These are phyloP conservation scores for Trichothecium sympodiale DNA, from an alignment of 2,329 filamentous ascomycete genomes.

Conservation along the genomic window DNA sequence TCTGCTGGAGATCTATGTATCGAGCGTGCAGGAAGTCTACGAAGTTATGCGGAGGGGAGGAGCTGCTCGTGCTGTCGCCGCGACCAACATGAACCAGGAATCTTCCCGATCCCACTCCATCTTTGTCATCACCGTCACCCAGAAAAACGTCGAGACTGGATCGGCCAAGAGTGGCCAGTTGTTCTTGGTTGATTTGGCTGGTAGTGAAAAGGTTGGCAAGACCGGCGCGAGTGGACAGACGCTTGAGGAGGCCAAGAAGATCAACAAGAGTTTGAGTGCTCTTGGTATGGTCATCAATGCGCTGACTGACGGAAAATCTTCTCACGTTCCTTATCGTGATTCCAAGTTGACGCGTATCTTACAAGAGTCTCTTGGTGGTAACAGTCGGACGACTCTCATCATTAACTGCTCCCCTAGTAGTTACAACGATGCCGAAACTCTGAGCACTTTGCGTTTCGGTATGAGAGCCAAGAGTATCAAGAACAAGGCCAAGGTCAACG, in stretches of 20 bases:
- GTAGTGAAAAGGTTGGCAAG: constrained; percentile 97
- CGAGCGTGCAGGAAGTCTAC: constrained; percentile 89
- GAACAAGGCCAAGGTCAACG: constrained; percentile 99
- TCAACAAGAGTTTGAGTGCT: constrained; percentile 98
- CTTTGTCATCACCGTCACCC: constrained; percentile 90
- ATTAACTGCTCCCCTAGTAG: constrained; percentile 99
- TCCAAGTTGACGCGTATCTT: constrained; percentile 95
- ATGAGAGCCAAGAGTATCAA: constrained; percentile 97
- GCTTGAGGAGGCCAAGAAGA: constrained; percentile 97
- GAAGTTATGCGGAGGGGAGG: constrained; percentile 93
- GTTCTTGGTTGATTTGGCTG: constrained; percentile 94
- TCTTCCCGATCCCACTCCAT: constrained; percentile 98
- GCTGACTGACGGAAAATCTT: constrained; percentile 92
- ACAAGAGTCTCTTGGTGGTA: constrained; percentile 94
- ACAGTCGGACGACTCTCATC: constrained; percentile 94
- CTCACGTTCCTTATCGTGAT: constrained; percentile 91
- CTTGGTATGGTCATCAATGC: constrained; percentile 99
- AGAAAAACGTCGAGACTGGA: constrained; percentile 95
- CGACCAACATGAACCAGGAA: constrained; percentile 99
- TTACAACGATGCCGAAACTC: constrained; percentile 92
- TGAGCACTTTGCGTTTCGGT: constrained; percentile 87
- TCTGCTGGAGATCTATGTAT: constrained; percentile 87
- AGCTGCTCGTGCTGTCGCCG: constrained; percentile 77
- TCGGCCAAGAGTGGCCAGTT: constrained; percentile 94
- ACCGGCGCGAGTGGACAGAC: constrained; percentile 96